Evolutionary conservation across 2,329 filamentous ascomycete species (phyloP).

Genomic region (Fusarium udum): DNA sequence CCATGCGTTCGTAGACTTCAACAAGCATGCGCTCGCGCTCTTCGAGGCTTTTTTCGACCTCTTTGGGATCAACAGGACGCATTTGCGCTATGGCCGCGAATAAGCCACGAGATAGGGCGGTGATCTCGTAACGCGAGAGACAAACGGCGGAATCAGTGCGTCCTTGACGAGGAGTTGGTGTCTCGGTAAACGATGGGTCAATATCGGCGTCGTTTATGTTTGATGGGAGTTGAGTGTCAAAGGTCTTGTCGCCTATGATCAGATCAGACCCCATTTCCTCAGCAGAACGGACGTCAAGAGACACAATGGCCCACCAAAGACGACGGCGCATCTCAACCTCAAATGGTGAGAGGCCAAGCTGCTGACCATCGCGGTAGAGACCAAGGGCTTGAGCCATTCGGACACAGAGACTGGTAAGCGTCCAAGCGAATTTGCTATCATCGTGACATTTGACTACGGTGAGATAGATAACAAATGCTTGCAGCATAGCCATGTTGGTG

Average conservation of each 20-base stretch:
- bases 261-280: slow-evolving; percentile 35
- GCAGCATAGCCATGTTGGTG: slow-evolving; percentile 29
- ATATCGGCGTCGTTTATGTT: slow-evolving; percentile 37
- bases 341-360: slow-evolving; percentile 25
- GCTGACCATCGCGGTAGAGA: slow-evolving; percentile 31
- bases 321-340: slow-evolving; percentile 39
- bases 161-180: slow-evolving; percentile 25
- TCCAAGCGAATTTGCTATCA: slow-evolving; percentile 34
- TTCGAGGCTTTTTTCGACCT: slow-evolving; percentile 30
- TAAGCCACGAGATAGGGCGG: slow-evolving; percentile 23
- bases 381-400: slow-evolving; percentile 34
- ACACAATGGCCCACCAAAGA: slow-evolving; percentile 34
- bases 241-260: slow-evolving; percentile 26
- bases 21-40: slow-evolving; percentile 34
- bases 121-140: slow-evolving; percentile 28
- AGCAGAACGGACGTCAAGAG: slow-evolving; percentile 31
- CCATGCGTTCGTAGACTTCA: slow-evolving; percentile 34
- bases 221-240: slow-evolving; percentile 32
- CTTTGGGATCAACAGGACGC: slow-evolving; percentile 24
- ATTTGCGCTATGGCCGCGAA: slow-evolving; percentile 27
- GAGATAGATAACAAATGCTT: slow-evolving; percentile 31
- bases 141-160: slow-evolving; percentile 31
- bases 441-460: slow-evolving; percentile 36
- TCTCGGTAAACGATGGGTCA: slow-evolving; percentile 27
- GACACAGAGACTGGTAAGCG: slow-evolving; percentile 29